Conservation (phyloP, 2,329 filamentous ascomycete genomes). For the Aphanoascus verrucosus region DNA sequence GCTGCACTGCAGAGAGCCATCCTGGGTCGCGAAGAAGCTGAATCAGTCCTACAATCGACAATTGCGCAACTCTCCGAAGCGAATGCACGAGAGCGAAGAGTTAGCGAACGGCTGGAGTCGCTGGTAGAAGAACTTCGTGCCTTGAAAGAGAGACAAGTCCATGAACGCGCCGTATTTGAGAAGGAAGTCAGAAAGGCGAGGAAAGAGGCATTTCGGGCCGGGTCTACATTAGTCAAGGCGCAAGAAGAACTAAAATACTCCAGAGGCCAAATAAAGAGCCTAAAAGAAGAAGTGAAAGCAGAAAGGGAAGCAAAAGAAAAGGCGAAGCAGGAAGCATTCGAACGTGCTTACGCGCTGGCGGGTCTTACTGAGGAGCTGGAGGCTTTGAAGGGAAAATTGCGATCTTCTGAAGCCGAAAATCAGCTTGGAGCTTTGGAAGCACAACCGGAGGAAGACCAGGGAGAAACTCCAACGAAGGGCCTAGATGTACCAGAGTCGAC, state of each 20-base stretch:
- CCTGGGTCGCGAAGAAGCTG: constrained; percentile 38
- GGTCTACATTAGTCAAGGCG: constrained; percentile 43
- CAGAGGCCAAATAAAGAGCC: constrained; percentile 36
- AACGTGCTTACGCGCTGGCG: constrained; percentile 37
- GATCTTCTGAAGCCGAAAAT: constrained; percentile 30
- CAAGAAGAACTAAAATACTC: constrained; percentile 42
- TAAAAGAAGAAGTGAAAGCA: constrained; percentile 44
- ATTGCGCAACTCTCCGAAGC: constrained; percentile 33
- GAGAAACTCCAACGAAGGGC: constrained; percentile 16
- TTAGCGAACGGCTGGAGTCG: constrained; percentile 37
- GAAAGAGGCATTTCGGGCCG: constrained; percentile 49
- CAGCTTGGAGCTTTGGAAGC: constrained; percentile 26
- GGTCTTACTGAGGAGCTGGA: constrained; percentile 38
- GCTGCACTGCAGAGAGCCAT: constrained; percentile 37
- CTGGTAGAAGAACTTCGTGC: constrained; percentile 43
- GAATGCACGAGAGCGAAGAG: constrained; percentile 34
- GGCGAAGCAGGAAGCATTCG: constrained; percentile 39
- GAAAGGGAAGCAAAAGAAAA: constrained; percentile 40
- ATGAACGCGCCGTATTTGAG: constrained; percentile 42
- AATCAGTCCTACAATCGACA: constrained; percentile 28
- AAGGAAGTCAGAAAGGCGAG: constrained; percentile 46
- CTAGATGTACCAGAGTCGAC: constrained; percentile 21
- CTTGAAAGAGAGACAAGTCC: constrained; percentile 41
- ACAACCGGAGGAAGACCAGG: constrained; percentile 23
- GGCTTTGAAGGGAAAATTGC: constrained; percentile 33